phyloP scores from a whole-genome alignment of 139 green algal species.

The Yamagishiella unicocca region DNA sequence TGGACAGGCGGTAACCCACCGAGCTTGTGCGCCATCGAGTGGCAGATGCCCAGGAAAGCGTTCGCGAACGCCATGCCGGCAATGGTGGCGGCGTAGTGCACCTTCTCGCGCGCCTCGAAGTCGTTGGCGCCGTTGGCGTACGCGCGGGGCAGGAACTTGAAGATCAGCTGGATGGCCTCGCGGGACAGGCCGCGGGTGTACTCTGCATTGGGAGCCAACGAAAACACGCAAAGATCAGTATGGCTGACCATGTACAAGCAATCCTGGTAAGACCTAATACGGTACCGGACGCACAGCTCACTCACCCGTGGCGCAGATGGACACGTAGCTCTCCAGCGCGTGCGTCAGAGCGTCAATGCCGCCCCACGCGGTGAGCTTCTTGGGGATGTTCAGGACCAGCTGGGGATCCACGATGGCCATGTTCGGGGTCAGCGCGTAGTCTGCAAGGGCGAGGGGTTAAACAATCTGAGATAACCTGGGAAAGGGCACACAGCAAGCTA shows the following conservation, averaged over 20 bases:
- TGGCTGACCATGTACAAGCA: background rate
- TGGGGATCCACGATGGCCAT: conserved; percentile 68
- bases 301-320: conserved; percentile 65
- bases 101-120: conserved; percentile 73
- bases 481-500: too few relatives aligned
- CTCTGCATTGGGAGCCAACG: conserved; percentile 39
- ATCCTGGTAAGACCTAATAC: background rate
- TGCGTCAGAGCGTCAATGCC: conserved; percentile 79
- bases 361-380: conserved; percentile 73
- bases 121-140: conserved; percentile 68
- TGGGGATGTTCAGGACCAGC: conserved; percentile 74
- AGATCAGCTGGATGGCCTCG: conserved; percentile 68
- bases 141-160: conserved; percentile 71
- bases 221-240: background rate
- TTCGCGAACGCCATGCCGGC: conserved; percentile 86
- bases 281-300: background rate
- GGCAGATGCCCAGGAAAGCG: conserved; percentile 83
- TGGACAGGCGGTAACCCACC: conserved; percentile 28
- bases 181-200: conserved; percentile 77
- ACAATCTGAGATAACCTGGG: too few relatives aligned
- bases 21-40: conserved; percentile 79
- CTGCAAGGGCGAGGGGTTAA: conserved; percentile 13
- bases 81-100: conserved; percentile 81
- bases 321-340: conserved; percentile 81
- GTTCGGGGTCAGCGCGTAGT: conserved; percentile 73